Base-by-base conservation (phyloP, 139 green algal species). In the Chlorella ohadii region DNA sequence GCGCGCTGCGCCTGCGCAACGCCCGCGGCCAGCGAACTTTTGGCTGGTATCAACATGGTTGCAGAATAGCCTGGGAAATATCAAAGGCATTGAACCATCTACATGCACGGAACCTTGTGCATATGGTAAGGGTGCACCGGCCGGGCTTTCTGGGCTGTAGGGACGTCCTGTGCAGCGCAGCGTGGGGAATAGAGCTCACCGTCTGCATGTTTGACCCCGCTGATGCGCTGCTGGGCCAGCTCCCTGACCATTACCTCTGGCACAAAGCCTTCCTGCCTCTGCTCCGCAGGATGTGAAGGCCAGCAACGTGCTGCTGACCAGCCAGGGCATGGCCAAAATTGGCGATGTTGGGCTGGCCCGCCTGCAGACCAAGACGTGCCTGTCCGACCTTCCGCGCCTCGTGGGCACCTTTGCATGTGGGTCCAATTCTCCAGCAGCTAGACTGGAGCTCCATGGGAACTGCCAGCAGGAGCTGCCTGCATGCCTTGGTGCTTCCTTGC, bases 291-390 rank as follows among this genome's bases (percentile, higher is more conserved):
- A 51, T 9, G 34, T 78, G 27, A 78, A 78, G 72, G 59, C 72
- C 41, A 39, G 7, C 41, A 88, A 88, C 55, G 59, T 88, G 31
- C 84, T 88, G 63, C 79, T 88, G 2, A 66, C 71, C 0, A 16
- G 36, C 15, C 56, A 83, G 1, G 85, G 85, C 9, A n/a, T 17
- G 1, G 85, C 85, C 65, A 89, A 89, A 63, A 19, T 89, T 6
- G 73, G 31, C 1, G 85, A 89, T 59, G 85, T 89, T 39, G 85
- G 85, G 39, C 76, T 89, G 39, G 72, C 85, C 16, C 71, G 63
- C 38, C 41, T 86, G 23, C 61, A 82, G 47, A 47, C 44, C 44
- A 51, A 81, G 56, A 67, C 41, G 0, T 63, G 36, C 65, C 39
- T 66, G 51, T 39, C 27, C 27, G 77, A 83, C 65, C 36, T 75